phyloP scores from a whole-genome alignment of 805 yeast genomes.

The Ogataea minuta region DNA sequence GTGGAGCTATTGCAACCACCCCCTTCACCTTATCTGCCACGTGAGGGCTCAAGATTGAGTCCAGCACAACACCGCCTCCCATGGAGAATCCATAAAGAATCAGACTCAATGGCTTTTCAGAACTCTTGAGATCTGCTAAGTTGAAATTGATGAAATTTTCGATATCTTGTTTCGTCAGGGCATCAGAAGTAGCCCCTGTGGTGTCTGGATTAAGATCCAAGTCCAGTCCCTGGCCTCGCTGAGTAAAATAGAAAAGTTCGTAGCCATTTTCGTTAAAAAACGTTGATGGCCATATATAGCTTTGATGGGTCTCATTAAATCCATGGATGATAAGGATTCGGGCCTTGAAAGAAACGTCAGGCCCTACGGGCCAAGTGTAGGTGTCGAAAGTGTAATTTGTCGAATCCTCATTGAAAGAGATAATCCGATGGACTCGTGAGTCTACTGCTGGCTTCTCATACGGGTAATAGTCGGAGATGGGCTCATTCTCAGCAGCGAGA shows the following conservation, averaged over 20 bases:
- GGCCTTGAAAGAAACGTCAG: constrained; percentile 39
- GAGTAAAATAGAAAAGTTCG: constrained; percentile 67
- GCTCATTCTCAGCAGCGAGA: neutral
- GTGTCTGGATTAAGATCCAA: constrained; percentile 50
- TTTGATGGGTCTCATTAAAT: constrained; percentile 54
- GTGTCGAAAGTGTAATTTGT: constrained; percentile 17
- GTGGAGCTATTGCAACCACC: constrained; percentile 56
- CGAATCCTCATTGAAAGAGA: constrained; percentile 3
- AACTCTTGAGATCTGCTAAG: constrained; percentile 33
- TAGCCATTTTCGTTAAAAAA: constrained; percentile 50
- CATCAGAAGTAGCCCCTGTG: constrained; percentile 59
- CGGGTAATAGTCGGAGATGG: constrained; percentile 6
- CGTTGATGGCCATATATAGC: constrained; percentile 55
- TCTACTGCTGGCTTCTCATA: constrained; percentile 2
- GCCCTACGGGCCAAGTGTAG: constrained; percentile 18
- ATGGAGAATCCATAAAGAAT: constrained; percentile 68
- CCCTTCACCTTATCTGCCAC: constrained; percentile 44
- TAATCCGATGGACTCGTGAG: constrained; percentile 1
- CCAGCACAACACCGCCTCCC: constrained; percentile 75
- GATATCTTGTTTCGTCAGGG: constrained; percentile 54
- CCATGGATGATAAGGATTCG: constrained; percentile 66
- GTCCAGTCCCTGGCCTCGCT: constrained; percentile 64
- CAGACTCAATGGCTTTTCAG: constrained; percentile 37
- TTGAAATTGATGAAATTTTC: constrained; percentile 51
- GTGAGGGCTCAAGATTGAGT: constrained; percentile 58